Percentiles rank a stretch among this genome's conserved stretches.
These are phyloP conservation scores for Neofusicoccum umdonicola DNA, from an alignment of 2,329 filamentous ascomycete genomes.

Conservation along the genomic window DNA sequence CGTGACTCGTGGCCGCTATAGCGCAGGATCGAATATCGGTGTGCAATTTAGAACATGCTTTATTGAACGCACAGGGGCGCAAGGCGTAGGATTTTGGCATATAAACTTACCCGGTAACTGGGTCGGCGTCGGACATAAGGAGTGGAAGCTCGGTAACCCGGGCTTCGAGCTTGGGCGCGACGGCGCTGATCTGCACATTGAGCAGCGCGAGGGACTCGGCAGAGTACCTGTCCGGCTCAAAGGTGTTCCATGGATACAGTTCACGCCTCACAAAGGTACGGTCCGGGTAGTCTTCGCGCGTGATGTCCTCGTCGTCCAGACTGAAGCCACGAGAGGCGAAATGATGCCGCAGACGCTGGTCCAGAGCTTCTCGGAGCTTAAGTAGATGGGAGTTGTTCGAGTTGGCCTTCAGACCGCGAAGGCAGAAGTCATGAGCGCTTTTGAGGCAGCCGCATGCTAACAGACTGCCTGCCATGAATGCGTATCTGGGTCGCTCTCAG, in stretches of 20 bases:
- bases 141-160: slow-evolving; percentile 72
- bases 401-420: slow-evolving; percentile 57
- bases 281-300: slow-evolving; percentile 62
- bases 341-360: slow-evolving; percentile 23
- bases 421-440: slow-evolving; percentile 65
- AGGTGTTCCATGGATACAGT: slow-evolving; percentile 62
- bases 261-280: slow-evolving; percentile 66
- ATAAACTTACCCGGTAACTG: neutral
- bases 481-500: slow-evolving; percentile 27
- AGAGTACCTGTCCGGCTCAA: slow-evolving; percentile 59
- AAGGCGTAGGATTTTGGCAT: slow-evolving; percentile 19
- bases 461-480: slow-evolving; percentile 52
- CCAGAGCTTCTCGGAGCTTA: slow-evolving; percentile 54
- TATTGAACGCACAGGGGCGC: neutral
- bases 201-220: slow-evolving; percentile 61
- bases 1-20: neutral
- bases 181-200: slow-evolving; percentile 65
- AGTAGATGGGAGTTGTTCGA: slow-evolving; percentile 57
- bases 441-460: slow-evolving; percentile 62
- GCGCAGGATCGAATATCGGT: neutral
- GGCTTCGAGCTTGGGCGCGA: slow-evolving; percentile 81
- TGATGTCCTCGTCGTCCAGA: slow-evolving; percentile 43
- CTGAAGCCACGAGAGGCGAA: slow-evolving; percentile 26
- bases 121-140: slow-evolving; percentile 38
- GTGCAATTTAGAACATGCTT: neutral